These are phyloP conservation scores for Fusarium sp. DNA, from an alignment of 2,329 filamentous ascomycete genomes.

Conservation along the genomic window DNA sequence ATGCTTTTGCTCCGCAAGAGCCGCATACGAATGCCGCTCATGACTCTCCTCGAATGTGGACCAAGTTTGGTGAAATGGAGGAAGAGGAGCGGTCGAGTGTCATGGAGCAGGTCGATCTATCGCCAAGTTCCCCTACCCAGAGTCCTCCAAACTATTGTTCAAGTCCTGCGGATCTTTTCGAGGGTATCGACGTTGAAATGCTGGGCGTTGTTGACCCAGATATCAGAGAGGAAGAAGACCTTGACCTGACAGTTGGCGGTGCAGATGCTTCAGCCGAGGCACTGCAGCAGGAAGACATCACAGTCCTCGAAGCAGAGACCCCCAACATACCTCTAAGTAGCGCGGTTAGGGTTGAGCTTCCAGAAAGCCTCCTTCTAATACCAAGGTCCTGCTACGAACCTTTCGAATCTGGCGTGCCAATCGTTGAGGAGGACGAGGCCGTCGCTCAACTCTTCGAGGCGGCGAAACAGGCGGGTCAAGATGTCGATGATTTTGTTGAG, in stretches of 20 bases:
- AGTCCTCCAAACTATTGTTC: slow-evolving; percentile 8
- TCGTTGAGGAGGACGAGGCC: slow-evolving; percentile 41
- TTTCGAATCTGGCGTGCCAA: slow-evolving; percentile 44
- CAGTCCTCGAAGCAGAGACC: background rate
- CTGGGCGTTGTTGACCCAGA: slow-evolving; percentile 10
- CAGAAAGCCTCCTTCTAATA: slow-evolving; percentile 42
- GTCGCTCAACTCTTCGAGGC: slow-evolving; percentile 16
- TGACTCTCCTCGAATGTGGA: slow-evolving; percentile 25
- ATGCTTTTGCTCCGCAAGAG: slow-evolving; percentile 16
- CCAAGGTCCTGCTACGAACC: slow-evolving; percentile 49
- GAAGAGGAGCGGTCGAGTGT: slow-evolving; percentile 16
- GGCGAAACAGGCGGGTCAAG: slow-evolving; percentile 18
- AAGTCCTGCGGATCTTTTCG: slow-evolving; percentile 9
- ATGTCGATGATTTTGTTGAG: slow-evolving; percentile 54
- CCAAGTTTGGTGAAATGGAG: slow-evolving; percentile 31
- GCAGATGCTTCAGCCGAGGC: slow-evolving; percentile 9
- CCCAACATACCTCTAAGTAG: slow-evolving; percentile 1
- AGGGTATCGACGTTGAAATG: slow-evolving; percentile 16
- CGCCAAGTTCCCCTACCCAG: slow-evolving; percentile 11
- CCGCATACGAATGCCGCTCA: background rate
- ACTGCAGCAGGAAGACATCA: slow-evolving; percentile 6
- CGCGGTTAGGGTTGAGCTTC: slow-evolving; percentile 44
- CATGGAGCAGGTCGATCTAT: slow-evolving; percentile 13
- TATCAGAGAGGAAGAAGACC: background rate
- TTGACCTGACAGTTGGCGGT: background rate